Evolutionary conservation across 2,329 filamentous ascomycete species (phyloP), one percentile per base, ranked within the genome.

Genomic region (Penicillium thymicola): DNA sequence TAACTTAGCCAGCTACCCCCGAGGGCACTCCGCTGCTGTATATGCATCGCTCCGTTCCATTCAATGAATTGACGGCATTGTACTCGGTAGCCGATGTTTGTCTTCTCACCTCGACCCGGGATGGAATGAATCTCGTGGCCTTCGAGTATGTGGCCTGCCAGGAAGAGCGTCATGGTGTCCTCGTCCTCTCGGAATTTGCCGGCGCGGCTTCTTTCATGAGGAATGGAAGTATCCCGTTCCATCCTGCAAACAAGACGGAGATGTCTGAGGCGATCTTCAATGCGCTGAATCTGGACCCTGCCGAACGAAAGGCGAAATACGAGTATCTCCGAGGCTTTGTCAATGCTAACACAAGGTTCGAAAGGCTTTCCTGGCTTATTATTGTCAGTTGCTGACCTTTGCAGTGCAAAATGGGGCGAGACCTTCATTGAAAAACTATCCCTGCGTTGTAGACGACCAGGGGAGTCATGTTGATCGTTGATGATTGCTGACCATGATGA

Each of bases 11-110:
- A 82, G 80, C 92, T 71, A 96, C 90, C 38, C 88, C 96, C 65
- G 92, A 96, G 72, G 96, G 95, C 75, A 95, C 93, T 82, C 93
- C 93, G 0, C 94, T 97, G 66, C 89, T 97, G 74, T 97, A 96
- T 78, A 87, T 97, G 67, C 92, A 97, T 77, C 92, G 95, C 9
- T 94, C 89, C 2, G 89, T 97, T 63, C 83, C 84, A n/a, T 96
- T 97, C 67, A 90, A 95, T 58, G 92, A 97, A 75, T 84, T 97
- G 36, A 91, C 92, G n/a, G 91, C 92, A 0, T 81, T 97, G 6
- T 97, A 97, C 71, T 89, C 90, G 21, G 85, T 93, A 18, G 91
- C 90, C 2, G 92, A 96, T 70, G 89, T 89, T 47, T 96, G 92
- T 70, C 82, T 97, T 5, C 90, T 95, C 40, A 93, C 89, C 4